Evolutionary conservation across 2,329 filamentous ascomycete species (phyloP).

Genomic region (Myriosclerotinia curreyana): DNA sequence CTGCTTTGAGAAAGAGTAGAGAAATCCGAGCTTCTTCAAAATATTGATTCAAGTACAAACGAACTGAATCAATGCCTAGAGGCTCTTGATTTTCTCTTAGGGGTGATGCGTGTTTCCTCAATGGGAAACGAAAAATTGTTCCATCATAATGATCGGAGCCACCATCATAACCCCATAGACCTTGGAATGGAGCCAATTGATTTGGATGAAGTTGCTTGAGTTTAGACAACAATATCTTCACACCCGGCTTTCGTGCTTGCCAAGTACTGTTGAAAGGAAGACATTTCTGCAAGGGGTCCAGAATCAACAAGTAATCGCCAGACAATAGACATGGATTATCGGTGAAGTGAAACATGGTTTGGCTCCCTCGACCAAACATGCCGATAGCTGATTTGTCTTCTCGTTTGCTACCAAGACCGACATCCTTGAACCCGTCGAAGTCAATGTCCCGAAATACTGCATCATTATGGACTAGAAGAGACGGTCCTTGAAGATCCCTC

Average conservation of each 20-base stretch:
- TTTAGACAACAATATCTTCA: constrained; percentile 30
- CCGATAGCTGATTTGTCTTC: constrained; percentile 37
- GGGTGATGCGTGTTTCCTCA: constrained; percentile 23
- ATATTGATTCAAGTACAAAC: constrained; percentile 26
- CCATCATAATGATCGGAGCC: constrained; percentile 30
- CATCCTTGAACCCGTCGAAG: constrained; percentile 38
- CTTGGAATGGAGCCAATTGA: constrained; percentile 31
- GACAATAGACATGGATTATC: constrained; percentile 40
- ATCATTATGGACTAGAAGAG: constrained; percentile 39
- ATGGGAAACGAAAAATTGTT: constrained; percentile 37
- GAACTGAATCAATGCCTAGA: constrained; percentile 6
- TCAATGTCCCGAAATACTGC: constrained; percentile 38
- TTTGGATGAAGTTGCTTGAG: constrained; percentile 28
- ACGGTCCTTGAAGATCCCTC: constrained; percentile 35
- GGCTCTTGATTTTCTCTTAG: not conserved
- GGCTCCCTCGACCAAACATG: constrained; percentile 40
- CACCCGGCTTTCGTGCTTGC: constrained; percentile 30
- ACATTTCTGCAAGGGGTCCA: constrained; percentile 37
- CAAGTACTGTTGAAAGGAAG: constrained; percentile 28
- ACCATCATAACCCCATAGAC: constrained; percentile 31
- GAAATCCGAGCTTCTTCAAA: constrained; percentile 34
- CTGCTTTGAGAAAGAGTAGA: constrained; percentile 31
- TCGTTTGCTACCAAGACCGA: constrained; percentile 40
- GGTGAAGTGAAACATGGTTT: constrained; percentile 42
- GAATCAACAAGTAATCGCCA: constrained; percentile 38